Evolutionary conservation across 352 stramenopile species (phyloP).

Genomic region (Phytophthora constricta): DNA sequence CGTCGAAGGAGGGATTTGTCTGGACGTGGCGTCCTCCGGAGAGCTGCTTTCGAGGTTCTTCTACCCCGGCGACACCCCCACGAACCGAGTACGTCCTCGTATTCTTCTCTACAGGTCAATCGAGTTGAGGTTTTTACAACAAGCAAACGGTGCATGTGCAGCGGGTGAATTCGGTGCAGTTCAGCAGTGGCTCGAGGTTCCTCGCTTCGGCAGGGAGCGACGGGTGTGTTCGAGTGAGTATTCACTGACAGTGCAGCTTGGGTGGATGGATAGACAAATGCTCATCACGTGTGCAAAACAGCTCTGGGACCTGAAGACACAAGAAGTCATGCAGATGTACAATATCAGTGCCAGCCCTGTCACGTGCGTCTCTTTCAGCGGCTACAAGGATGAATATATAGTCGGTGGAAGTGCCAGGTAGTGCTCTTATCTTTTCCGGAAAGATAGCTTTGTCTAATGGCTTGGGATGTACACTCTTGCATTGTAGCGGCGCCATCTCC

Average conservation of each 20-base stretch:
- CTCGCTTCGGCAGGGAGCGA: slow-evolving; percentile 65
- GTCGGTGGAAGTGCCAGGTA: slow-evolving; percentile 76
- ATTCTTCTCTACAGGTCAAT: background rate
- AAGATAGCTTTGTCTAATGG: no score
- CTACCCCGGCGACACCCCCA: slow-evolving; percentile 45
- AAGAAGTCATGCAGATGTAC: slow-evolving; percentile 73
- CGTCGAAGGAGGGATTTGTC: slow-evolving; percentile 62
- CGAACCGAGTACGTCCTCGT: slow-evolving; percentile 39
- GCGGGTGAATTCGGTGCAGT: slow-evolving; percentile 69
- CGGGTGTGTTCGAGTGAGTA: slow-evolving; percentile 54
- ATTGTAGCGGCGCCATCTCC: slow-evolving; percentile 62
- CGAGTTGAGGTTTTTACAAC: background rate
- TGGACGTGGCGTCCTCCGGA: slow-evolving; percentile 59
- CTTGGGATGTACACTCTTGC: background rate
- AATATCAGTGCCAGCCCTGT: slow-evolving; percentile 66
- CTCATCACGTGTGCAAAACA: slow-evolving; percentile 9
- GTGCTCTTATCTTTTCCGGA: no score
- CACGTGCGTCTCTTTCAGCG: slow-evolving; percentile 69
- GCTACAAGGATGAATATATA: slow-evolving; percentile 77
- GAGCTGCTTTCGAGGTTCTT: slow-evolving; percentile 75
- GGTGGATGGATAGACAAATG: background rate
- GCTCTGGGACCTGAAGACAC: slow-evolving; percentile 82
- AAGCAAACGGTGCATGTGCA: slow-evolving; percentile 20
- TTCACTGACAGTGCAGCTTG: background rate
- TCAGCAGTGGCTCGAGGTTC: slow-evolving; percentile 76